These are phyloP conservation scores for Kwoniella dendrophila DNA, from an alignment of 768 basidiomycete species.

Conservation along the genomic window DNA sequence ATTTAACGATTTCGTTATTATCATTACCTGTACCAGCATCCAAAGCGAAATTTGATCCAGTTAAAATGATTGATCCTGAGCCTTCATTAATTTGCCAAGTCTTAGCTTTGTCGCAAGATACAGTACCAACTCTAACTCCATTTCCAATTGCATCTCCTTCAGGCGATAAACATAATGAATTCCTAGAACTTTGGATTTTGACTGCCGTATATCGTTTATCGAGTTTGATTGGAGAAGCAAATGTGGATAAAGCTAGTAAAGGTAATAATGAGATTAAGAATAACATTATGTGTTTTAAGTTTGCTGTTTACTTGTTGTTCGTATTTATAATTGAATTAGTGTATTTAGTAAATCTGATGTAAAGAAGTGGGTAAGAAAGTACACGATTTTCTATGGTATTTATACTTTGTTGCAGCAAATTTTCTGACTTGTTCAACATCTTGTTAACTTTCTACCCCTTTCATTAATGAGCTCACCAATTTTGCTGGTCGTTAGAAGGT, in stretches of 20 bases:
- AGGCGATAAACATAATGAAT: neutral
- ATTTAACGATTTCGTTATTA: slow-evolving; percentile 16
- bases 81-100: slow-evolving; percentile 20
- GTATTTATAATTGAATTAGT: too few species aligned
- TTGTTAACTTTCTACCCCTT: too few species aligned
- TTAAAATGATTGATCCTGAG: slow-evolving; percentile 7
- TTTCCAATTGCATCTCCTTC: neutral
- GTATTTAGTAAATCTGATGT: too few species aligned
- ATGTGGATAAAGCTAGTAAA: neutral
- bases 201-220: neutral
- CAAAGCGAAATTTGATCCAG: slow-evolving; percentile 9
- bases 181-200: neutral
- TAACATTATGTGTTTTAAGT: neutral
- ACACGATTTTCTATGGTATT: too few species aligned
- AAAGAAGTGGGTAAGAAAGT: too few species aligned
- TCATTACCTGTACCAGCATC: slow-evolving; percentile 15
- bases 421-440: too few species aligned
- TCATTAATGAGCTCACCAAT: too few species aligned
- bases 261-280: neutral
- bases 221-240: neutral
- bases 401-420: too few species aligned
- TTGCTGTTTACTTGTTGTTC: too few species aligned
- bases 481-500: too few species aligned
- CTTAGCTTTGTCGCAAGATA: neutral
- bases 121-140: neutral